Base-by-base conservation (phyloP, 1,139 yeast species). In the Pneumocystis oryctolagi region DNA sequence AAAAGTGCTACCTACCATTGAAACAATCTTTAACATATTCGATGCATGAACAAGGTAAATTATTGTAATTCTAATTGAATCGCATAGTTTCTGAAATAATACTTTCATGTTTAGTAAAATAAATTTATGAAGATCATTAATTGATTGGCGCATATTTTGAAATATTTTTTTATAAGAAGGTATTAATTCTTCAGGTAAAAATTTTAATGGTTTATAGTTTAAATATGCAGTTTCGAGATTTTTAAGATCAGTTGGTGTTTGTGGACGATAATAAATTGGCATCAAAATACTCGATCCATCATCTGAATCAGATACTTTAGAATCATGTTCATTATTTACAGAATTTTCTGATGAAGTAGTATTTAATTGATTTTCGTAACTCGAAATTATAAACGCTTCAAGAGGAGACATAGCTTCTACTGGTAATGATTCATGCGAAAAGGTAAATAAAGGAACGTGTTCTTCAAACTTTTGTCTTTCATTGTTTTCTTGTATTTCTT, bases 11-110 rank as follows among this genome's bases (percentile, higher is more conserved):
- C 31, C n/a, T 25, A 25, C 14, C 28, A 47, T 25, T 47, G 55
- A 47, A 47, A 47, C n/a, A 47, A 47, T 47, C 12, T n/a, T 47
- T 25, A 47, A 31, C 55, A 47, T 47, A 47, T 28, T 14, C n/a
- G 55, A 47, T 47, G 55, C 55, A 47, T 47, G 55, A 25, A 47
- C 55, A 47, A 47, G 55, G 25, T 47, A 47, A 47, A 47, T 47
- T 47, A 47, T 20, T 47, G 55, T 47, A 47, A 47, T 47, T 47
- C 30, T 47, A 28, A 47, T 47, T 47, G 55, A 47, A 25, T 47
- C 55, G 31, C 55, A 47, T 47, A 47, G 14, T 25, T 47, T 47
- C 16, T 47, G 55, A 47, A 47, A 47, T 47, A 47, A 47, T 25
- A 25, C 31, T 47, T 47, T 47, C 55, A 47, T 47, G 16, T 47